Percentiles rank a stretch among this genome's conserved stretches.
These are phyloP conservation scores for Vanrija pseudolonga DNA, from an alignment of 1,284 basidiomycete species.

Conservation along the genomic window DNA sequence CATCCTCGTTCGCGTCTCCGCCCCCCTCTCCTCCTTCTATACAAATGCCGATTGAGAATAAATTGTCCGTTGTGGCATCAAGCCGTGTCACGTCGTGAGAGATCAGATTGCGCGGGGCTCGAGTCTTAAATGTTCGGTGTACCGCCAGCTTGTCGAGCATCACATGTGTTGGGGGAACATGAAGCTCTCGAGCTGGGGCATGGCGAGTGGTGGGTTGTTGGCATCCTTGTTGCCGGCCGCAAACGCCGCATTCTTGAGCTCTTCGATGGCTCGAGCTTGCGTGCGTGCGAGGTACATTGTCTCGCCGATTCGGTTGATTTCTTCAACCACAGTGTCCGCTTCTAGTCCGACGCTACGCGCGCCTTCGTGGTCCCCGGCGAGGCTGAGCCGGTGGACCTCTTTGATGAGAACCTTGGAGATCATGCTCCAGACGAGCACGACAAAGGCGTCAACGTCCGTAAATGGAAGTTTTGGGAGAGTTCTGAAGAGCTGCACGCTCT, in stretches of 20 bases:
- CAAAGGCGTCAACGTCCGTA: constrained; percentile 38
- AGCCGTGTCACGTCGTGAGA: too few species aligned
- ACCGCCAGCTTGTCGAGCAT: too few species aligned
- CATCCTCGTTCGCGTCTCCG: too few species aligned
- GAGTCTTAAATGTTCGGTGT: too few species aligned
- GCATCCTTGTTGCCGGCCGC: neutral
- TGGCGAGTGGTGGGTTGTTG: neutral
- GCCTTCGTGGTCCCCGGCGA: constrained; percentile 21
- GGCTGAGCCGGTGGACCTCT: constrained; percentile 32
- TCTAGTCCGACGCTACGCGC: constrained; percentile 6
- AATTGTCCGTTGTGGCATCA: too few species aligned
- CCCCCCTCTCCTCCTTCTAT: too few species aligned
- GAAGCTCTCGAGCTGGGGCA: constrained; percentile 13
- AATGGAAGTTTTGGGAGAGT: constrained; percentile 28
- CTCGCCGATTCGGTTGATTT: constrained; percentile 24
- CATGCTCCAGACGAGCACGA: constrained; percentile 42
- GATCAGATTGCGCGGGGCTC: too few species aligned
- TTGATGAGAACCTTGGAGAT: constrained; percentile 38
- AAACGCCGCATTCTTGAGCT: constrained; percentile 27
- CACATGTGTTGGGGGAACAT: constrained; percentile 12
- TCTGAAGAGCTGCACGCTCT: constrained; percentile 31
- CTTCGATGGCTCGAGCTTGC: constrained; percentile 33
- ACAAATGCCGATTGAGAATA: too few species aligned
- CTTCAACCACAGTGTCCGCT: constrained; percentile 6
- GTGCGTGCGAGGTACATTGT: constrained; percentile 36